Evolutionary conservation across 164 flowering plant species (phyloP), one percentile per base, ranked within the genome.

Genomic region (Pachysandra terminalis): DNA sequence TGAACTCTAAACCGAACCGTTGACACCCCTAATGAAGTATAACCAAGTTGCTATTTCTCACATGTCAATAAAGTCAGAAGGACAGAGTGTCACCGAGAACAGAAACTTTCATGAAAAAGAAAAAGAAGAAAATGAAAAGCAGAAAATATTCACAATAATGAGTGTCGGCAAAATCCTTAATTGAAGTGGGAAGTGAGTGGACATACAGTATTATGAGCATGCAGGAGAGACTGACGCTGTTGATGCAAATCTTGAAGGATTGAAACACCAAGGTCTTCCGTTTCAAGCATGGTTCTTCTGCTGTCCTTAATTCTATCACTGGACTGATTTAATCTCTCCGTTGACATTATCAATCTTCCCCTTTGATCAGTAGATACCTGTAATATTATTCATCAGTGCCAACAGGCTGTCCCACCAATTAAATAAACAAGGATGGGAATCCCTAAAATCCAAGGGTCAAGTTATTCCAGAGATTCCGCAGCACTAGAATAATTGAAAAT

Each of bases 201-300:
- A 15, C 25, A 40, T 83, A 87, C 89, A 73, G 85, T 82, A 79
- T 76, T 69, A 71, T 87, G 49, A 9, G 86, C 80, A 73, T 80
- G 86, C 55, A 83, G 61, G 57, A 87, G 90, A 66, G 90, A 65
- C 71, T 87, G 88, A 41, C 92, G 64, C 78, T 87, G 92, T 58
- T 78, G 78, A 69, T 83, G 85, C 72, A 87, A 69, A 69, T 87
- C 90, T 62, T 84, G 88, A 70, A 87, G 90, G 68, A 87, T 79
- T 58, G 92, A 85, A 59, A 87, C 92, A 41, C 92, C 92, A 65
- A 87, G 88, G 19, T 87, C 92, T 73, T 87, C 92, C 1, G 92
- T 87, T 72, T 87, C 90, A 67, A 85, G 78, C 92, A 87, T 87
- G 66, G 84, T 84, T 82, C 77, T 85, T 66, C 85, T 80, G 65